phyloP scores from a whole-genome alignment of 2,329 filamentous ascomycete genomes.

The Hypoxylon sp. region DNA sequence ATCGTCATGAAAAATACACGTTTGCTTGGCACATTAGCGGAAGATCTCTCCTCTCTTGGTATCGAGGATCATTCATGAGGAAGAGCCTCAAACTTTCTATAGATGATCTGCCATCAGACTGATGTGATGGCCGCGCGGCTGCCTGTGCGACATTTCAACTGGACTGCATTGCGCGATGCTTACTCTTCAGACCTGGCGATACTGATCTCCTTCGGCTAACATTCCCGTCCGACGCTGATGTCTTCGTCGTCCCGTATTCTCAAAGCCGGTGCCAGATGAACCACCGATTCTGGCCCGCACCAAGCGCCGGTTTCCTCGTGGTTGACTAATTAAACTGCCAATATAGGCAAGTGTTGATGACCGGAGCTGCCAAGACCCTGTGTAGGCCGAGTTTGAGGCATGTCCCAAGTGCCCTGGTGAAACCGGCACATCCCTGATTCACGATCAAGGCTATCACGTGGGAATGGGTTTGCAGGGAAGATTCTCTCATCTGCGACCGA shows the following conservation, averaged over 20 bases:
- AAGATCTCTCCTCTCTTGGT: conserved; percentile 33
- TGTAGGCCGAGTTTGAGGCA: conserved; percentile 46
- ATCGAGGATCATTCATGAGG: conserved; percentile 29
- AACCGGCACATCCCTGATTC: conserved; percentile 44
- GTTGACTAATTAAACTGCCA: conserved; percentile 28
- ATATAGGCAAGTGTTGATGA: conserved; percentile 14
- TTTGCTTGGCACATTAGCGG: conserved; percentile 33
- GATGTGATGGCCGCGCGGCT: conserved; percentile 5
- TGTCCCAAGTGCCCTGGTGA: conserved; percentile 47
- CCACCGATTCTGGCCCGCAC: conserved; percentile 27
- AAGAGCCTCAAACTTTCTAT: conserved; percentile 41
- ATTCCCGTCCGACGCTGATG: conserved; percentile 2
- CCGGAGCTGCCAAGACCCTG: conserved; percentile 21
- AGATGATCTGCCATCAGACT: conserved; percentile 16
- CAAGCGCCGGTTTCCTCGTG: conserved; percentile 34
- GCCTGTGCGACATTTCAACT: conserved; percentile 16
- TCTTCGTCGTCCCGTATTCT: conserved; percentile 11
- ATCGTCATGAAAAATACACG: conserved; percentile 14
- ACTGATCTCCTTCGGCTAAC: conserved; percentile 22
- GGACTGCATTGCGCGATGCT: conserved; percentile 28
- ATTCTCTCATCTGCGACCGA: conserved; percentile 21
- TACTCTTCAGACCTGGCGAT: conserved; percentile 18
- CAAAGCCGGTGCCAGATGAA: conserved; percentile 30
- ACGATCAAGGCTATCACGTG: conserved; percentile 46
- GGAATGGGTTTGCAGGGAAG: conserved; percentile 10